Conservation (phyloP, 257 asterid species). For the Lycium ferocissimum region DNA sequence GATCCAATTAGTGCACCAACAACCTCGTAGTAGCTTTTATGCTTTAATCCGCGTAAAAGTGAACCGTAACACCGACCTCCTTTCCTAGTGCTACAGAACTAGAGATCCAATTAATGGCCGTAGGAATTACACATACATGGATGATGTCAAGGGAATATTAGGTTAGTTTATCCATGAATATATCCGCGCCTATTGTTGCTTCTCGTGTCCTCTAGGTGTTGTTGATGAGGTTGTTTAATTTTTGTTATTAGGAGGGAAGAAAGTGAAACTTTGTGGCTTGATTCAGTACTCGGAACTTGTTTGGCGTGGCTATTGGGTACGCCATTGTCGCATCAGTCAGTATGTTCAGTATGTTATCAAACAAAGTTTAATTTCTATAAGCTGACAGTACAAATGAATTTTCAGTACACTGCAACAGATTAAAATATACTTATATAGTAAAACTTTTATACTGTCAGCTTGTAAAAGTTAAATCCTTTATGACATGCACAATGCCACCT, state of each 20-base stretch:
- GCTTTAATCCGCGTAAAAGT: no score
- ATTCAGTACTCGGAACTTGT: slow-evolving; percentile 53
- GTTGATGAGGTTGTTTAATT: background rate
- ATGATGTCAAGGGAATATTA: slow-evolving; percentile 51
- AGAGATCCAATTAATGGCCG: slow-evolving; percentile 47
- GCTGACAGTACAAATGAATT: no score
- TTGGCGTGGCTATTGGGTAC: slow-evolving; percentile 66
- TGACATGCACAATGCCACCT: no score
- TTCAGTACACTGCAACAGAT: no score
- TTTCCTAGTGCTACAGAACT: slow-evolving; percentile 49
- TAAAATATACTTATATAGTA: no score
- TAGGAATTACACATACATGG: slow-evolving; percentile 56
- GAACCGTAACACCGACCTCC: slow-evolving; percentile 34
- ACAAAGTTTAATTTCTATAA: background rate
- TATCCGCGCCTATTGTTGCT: background rate
- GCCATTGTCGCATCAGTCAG: slow-evolving; percentile 64
- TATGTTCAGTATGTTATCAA: slow-evolving; percentile 33
- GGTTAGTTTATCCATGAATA: slow-evolving; percentile 31
- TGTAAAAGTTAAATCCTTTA: no score
- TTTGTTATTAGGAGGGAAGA: slow-evolving; percentile 43
- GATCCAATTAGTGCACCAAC: no score
- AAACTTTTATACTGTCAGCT: no score
- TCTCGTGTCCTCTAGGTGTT: no score
- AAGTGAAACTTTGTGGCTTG: slow-evolving; percentile 44
- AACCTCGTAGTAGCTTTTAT: no score